Evolutionary conservation across 192 early-diverging fungal genomes (phyloP).

Genomic region (Gryganskiella cystojenkinii): DNA sequence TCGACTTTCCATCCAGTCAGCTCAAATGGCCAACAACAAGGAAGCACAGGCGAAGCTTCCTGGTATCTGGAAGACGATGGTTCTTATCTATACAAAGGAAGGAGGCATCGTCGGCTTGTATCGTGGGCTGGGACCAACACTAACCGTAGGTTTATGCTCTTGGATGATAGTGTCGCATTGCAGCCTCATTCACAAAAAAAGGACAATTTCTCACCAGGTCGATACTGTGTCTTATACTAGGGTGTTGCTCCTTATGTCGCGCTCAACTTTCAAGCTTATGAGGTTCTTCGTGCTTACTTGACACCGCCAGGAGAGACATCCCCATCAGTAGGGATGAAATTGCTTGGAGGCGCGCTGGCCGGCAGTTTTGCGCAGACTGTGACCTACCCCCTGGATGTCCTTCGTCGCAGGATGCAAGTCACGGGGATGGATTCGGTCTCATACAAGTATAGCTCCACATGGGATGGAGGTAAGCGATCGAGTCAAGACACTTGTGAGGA

Average conservation of each 20-base stretch:
- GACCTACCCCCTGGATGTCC: slow-evolving; percentile 83
- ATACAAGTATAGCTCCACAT: slow-evolving; percentile 80
- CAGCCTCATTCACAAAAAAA: background rate
- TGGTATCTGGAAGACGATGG: slow-evolving; percentile 76
- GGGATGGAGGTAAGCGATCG: slow-evolving; percentile 71
- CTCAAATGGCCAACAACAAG: slow-evolving; percentile 59
- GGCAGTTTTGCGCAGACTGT: slow-evolving; percentile 86
- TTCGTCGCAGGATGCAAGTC: slow-evolving; percentile 84
- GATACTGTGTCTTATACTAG: slow-evolving; percentile 11
- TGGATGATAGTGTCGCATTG: too few species aligned
- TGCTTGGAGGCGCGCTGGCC: slow-evolving; percentile 79
- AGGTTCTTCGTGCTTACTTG: slow-evolving; percentile 76
- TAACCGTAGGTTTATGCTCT: slow-evolving; percentile 56
- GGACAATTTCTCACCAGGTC: background rate
- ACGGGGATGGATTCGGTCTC: slow-evolving; percentile 73
- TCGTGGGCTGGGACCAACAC: slow-evolving; percentile 77
- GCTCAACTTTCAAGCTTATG: slow-evolving; percentile 86
- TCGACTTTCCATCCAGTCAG: slow-evolving; percentile 80
- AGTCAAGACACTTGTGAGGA: too few species aligned
- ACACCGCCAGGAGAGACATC: slow-evolving; percentile 67
- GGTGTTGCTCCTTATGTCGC: slow-evolving; percentile 87
- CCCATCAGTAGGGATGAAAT: slow-evolving; percentile 70
- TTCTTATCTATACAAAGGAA: slow-evolving; percentile 72
- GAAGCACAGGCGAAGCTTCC: slow-evolving; percentile 65
- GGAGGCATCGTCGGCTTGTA: slow-evolving; percentile 80